Percentiles rank a stretch among this genome's conserved stretches.
These are phyloP conservation scores for Suhomyces chickasaworum DNA, from an alignment of 1,139 yeast genomes.

Conservation along the genomic window DNA sequence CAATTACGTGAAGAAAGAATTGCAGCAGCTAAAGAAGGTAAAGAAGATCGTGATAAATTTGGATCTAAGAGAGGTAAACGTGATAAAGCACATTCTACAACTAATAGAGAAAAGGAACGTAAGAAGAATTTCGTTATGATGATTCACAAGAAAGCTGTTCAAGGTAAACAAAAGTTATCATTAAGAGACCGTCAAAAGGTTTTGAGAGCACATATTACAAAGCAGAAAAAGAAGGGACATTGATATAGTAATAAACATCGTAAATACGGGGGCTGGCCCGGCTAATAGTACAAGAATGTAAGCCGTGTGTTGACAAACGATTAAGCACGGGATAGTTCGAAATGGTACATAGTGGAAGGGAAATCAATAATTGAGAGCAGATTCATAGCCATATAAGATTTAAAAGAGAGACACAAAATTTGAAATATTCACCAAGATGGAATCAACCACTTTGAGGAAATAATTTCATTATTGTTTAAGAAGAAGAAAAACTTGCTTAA, in stretches of 20 bases:
- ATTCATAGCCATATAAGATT: not conserved
- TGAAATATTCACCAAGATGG: not conserved
- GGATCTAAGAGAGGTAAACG: slow-evolving; percentile 87
- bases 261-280: slow-evolving; percentile 13
- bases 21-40: slow-evolving; percentile 85
- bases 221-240: slow-evolving; percentile 84
- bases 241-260: slow-evolving; percentile 20
- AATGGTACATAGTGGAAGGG: not conserved
- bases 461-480: no score
- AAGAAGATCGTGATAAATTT: slow-evolving; percentile 87
- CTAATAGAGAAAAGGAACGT: slow-evolving; percentile 93
- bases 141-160: slow-evolving; percentile 92
- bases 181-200: slow-evolving; percentile 88
- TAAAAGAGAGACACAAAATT: not conserved
- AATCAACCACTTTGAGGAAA: not conserved
- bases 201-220: slow-evolving; percentile 79
- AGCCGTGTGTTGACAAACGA: not conserved
- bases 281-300: slow-evolving; percentile 10
- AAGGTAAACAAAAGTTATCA: slow-evolving; percentile 89
- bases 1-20: slow-evolving; percentile 87
- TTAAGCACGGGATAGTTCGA: slow-evolving; percentile 1
- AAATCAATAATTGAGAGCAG: slow-evolving; percentile 3
- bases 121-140: slow-evolving; percentile 99
- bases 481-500: not conserved
- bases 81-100: slow-evolving; percentile 81